Percentiles rank a stretch among this genome's conserved stretches.
phyloP scores from a whole-genome alignment of 1,284 basidiomycete species.

The Irpex lacteus region DNA sequence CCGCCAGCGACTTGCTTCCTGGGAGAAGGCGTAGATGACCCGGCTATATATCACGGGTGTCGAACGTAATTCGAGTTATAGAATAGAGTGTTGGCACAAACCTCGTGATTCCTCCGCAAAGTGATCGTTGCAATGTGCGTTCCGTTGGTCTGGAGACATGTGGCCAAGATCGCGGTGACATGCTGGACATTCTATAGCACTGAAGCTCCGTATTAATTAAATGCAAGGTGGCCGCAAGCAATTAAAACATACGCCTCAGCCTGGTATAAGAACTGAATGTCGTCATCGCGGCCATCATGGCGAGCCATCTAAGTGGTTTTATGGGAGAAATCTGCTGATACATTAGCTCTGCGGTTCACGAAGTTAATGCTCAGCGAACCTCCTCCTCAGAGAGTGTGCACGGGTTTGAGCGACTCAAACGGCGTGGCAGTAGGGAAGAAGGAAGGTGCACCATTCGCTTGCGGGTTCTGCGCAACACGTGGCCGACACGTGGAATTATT shows the following conservation, averaged over 20 bases:
- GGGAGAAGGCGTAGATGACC: constrained; percentile 1
- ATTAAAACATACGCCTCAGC: neutral
- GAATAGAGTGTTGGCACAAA: neutral
- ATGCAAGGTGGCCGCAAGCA: neutral
- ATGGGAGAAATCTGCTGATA: too few species aligned
- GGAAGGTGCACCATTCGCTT: too few species aligned
- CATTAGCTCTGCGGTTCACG: too few species aligned
- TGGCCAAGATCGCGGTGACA: constrained; percentile 42
- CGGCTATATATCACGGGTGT: neutral
- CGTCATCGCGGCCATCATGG: constrained; percentile 2
- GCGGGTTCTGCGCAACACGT: too few species aligned
- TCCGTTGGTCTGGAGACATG: constrained; percentile 33
- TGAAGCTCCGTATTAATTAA: neutral
- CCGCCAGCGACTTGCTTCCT: neutral
- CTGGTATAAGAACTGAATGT: constrained; percentile 16
- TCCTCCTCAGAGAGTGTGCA: too few species aligned
- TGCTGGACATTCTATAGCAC: constrained; percentile 41
- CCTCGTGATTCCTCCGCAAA: constrained; percentile 24
- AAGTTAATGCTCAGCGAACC: too few species aligned
- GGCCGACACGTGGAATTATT: too few species aligned
- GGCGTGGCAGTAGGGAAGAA: too few species aligned
- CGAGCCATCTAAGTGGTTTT: neutral
- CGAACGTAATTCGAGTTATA: neutral
- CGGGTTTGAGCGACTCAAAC: too few species aligned
- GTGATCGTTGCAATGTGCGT: constrained; percentile 51